Percentiles rank a stretch among this genome's conserved stretches.
Evolutionary conservation across 371 early-diverging fungal genomes (phyloP).

Genomic region (Umbelopsis sp.): DNA sequence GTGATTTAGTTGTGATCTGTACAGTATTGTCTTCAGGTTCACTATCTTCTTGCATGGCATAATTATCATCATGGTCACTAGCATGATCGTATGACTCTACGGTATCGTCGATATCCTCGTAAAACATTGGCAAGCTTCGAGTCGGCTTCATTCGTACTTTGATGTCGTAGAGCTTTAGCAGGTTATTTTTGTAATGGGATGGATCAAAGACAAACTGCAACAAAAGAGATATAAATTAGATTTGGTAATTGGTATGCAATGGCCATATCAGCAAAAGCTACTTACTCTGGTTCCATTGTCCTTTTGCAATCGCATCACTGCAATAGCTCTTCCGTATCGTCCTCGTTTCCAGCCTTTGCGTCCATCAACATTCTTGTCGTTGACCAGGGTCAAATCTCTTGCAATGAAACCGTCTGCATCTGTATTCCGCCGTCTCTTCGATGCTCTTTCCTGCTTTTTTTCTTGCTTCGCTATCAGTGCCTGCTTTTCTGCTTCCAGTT

Average conservation of each 20-base stretch:
- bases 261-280: not conserved
- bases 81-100: constrained; percentile 28
- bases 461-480: constrained; percentile 22
- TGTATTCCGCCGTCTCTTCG: constrained; percentile 37
- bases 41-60: constrained; percentile 11
- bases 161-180: constrained; percentile 64
- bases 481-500: constrained; percentile 35
- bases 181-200: constrained; percentile 69
- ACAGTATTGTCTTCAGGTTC: not conserved
- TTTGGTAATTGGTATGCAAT: too few relatives aligned
- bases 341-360: constrained; percentile 75
- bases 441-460: constrained; percentile 22
- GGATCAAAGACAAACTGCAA: constrained; percentile 73
- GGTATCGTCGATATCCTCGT: constrained; percentile 36
- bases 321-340: constrained; percentile 77
- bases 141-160: constrained; percentile 49
- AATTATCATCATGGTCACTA: constrained; percentile 29
- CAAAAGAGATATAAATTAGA: not conserved
- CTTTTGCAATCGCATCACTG: constrained; percentile 67
- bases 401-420: constrained; percentile 45
- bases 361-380: constrained; percentile 68
- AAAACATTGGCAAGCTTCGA: constrained; percentile 44
- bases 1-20: too few relatives aligned
- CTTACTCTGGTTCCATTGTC: constrained; percentile 52
- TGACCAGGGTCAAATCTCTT: constrained; percentile 74